These are phyloP conservation scores for Pseudopithomyces chartarum DNA, from an alignment of 2,329 filamentous ascomycete genomes.

Conservation along the genomic window DNA sequence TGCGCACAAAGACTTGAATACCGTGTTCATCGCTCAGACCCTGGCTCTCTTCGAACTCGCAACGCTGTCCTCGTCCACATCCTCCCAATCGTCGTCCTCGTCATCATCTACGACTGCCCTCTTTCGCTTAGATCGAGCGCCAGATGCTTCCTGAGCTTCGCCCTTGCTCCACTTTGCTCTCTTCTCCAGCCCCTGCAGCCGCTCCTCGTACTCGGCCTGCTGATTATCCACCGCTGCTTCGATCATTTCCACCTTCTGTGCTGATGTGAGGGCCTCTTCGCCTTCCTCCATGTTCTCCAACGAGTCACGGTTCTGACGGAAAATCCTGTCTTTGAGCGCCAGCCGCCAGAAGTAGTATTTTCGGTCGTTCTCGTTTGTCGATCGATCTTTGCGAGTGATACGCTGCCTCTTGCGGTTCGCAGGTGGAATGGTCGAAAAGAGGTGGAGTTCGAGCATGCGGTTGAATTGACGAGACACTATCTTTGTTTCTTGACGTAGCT, in stretches of 20 bases:
- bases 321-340: slow-evolving; percentile 77
- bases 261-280: slow-evolving; percentile 22
- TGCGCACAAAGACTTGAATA: not conserved
- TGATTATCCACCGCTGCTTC: slow-evolving; percentile 71
- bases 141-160: slow-evolving; percentile 15
- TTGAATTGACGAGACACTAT: slow-evolving; percentile 78
- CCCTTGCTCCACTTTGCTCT: slow-evolving; percentile 30
- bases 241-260: slow-evolving; percentile 73
- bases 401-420: slow-evolving; percentile 54
- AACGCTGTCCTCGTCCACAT: slow-evolving; percentile 33
- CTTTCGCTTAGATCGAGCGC: slow-evolving; percentile 39
- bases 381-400: slow-evolving; percentile 50
- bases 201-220: slow-evolving; percentile 72
- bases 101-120: slow-evolving; percentile 44
- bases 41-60: slow-evolving; percentile 35
- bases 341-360: slow-evolving; percentile 74
- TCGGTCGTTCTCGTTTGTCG: slow-evolving; percentile 63
- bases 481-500: slow-evolving; percentile 66
- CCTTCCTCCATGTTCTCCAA: slow-evolving; percentile 69
- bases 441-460: slow-evolving; percentile 76
- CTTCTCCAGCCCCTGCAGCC: slow-evolving; percentile 59
- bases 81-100: slow-evolving; percentile 45
- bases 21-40: slow-evolving; percentile 11
- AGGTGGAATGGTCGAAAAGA: slow-evolving; percentile 61
- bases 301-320: slow-evolving; percentile 73